A percentile compares a stretch with the other conserved stretches of the same genome.
Conservation (phyloP, 2,329 filamentous ascomycete species). For the Epichloe festucae region DNA sequence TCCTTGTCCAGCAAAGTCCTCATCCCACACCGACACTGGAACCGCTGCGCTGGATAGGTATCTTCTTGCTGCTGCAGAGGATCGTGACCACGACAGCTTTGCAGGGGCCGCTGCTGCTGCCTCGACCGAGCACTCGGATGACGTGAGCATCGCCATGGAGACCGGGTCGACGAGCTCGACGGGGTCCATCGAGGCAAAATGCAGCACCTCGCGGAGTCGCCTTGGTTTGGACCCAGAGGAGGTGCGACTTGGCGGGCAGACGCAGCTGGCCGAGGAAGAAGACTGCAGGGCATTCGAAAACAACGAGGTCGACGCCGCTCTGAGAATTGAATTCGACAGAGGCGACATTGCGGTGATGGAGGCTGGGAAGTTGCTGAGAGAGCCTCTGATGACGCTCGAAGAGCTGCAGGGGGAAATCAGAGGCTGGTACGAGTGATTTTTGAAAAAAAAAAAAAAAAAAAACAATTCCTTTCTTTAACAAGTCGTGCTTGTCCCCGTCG, state of each 20-base stretch:
- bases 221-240: neutral
- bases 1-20: no score
- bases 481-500: no score
- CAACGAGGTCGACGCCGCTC: no score
- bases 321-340: no score
- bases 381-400: slow-evolving; percentile 5
- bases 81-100: no score
- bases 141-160: neutral
- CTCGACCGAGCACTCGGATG: neutral
- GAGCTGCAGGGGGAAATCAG: slow-evolving; percentile 4
- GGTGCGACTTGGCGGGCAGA: no score
- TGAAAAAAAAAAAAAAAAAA: no score
- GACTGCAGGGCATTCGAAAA: no score
- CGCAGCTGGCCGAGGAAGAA: no score
- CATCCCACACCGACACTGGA: neutral
- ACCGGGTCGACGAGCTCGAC: neutral
- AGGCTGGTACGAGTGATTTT: neutral
- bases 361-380: neutral
- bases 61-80: neutral
- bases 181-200: neutral
- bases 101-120: neutral
- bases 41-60: neutral
- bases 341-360: neutral
- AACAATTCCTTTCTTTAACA: no score
- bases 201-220: neutral